Evolutionary conservation across 345 rosid species (phyloP).

Genomic region (Noccaea bulbosa): DNA sequence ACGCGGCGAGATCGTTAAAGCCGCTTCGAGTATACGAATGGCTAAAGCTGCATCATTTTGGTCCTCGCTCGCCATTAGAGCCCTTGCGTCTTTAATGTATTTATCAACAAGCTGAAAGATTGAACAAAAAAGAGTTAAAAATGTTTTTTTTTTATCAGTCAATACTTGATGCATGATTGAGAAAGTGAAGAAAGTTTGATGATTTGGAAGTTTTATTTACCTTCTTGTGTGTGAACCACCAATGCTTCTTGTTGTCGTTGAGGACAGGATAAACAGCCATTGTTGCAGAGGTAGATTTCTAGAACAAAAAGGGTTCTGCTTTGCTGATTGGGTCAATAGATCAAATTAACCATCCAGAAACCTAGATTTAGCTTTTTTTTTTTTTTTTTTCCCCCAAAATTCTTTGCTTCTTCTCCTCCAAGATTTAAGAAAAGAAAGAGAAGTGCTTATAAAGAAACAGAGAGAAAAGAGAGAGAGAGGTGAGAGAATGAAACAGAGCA

Average conservation of each 20-base stretch:
- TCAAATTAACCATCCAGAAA: conserved; percentile 2
- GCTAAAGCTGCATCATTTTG: conserved; percentile 63
- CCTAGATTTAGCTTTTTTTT: conserved; percentile 4
- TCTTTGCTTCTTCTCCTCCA: conserved; percentile 40
- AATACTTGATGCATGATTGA: not conserved
- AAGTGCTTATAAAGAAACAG: conserved; percentile 44
- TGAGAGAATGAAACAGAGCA: conserved; percentile 12
- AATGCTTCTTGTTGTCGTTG: conserved; percentile 65
- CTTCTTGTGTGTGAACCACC: conserved; percentile 94
- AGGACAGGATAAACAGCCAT: conserved; percentile 44
- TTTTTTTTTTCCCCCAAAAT: conserved; percentile 26
- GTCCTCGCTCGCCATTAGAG: conserved; percentile 60
- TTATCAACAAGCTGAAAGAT: conserved; percentile 60
- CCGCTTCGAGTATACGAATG: conserved; percentile 65
- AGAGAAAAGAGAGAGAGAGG: conserved; percentile 18
- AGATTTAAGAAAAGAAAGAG: conserved; percentile 45
- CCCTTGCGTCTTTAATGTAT: conserved; percentile 68
- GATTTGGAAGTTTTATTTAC: conserved; percentile 41
- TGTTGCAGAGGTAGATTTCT: conserved; percentile 11
- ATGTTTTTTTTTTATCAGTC: not conserved
- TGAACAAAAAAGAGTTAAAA: not conserved
- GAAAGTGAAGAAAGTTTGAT: conserved; percentile 3
- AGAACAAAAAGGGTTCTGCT: not conserved
- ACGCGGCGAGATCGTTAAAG: conserved; percentile 68
- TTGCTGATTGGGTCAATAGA: conserved; percentile 20